Conservation (phyloP, 805 yeast genomes). For the Kazachstania kunashirensis region DNA sequence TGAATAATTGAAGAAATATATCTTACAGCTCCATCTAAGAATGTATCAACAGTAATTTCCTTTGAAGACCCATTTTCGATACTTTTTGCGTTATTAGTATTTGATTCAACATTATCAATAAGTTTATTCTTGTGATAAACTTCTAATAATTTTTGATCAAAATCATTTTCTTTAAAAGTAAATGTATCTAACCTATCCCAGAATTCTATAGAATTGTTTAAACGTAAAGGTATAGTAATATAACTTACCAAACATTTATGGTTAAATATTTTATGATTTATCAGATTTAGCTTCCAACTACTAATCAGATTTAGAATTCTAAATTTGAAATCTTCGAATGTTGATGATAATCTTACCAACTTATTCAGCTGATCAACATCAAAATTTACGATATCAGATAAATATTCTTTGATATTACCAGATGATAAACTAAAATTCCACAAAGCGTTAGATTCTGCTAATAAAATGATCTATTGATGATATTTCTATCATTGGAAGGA, state of each 20-base stretch:
- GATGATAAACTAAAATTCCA: conserved; percentile 35
- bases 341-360: conserved; percentile 26
- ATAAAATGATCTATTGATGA: conserved; percentile 33
- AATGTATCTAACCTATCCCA: conserved; percentile 18
- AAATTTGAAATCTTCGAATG: conserved; percentile 18
- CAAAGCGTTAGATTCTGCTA: conserved; percentile 72
- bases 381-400: conserved; percentile 25
- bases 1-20: conserved; percentile 17
- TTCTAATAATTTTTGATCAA: conserved; percentile 9
- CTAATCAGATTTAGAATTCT: conserved; percentile 11
- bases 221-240: conserved; percentile 22
- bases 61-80: neutral
- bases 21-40: neutral
- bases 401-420: conserved; percentile 34
- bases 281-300: conserved; percentile 10
- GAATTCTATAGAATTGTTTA: conserved; percentile 21
- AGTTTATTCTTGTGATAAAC: conserved; percentile 3
- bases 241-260: conserved; percentile 16
- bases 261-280: conserved; percentile 17
- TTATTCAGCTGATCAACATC: conserved; percentile 35
- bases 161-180: conserved; percentile 20
- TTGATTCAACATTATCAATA: neutral
- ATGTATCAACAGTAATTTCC: neutral
- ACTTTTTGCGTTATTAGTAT: neutral
- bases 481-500: conserved; percentile 51